Evolutionary conservation across 176 grass and related monocot genomes (phyloP).

Genomic region (Sorghum bicolor): Sorghum_bicolor_NCBIv3 NC_012870.2:75399001-75399500

Average conservation of each 20-base stretch:
- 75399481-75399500: constrained; percentile 94
- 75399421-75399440: constrained; percentile 92
- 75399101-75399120: neutral
- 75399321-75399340: constrained; percentile 89
- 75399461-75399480: constrained; percentile 87
- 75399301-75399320: constrained; percentile 92
- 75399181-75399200: constrained; percentile 95
- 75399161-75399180: constrained; percentile 93
- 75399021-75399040: constrained; percentile 96
- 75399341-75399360: constrained; percentile 95
- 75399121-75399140: constrained; percentile 58
- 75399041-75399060: constrained; percentile 97
- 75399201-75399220: constrained; percentile 95
- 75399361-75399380: constrained; percentile 90
- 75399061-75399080: constrained; percentile 95
- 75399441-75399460: constrained; percentile 90
- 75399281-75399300: constrained; percentile 97
- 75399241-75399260: constrained; percentile 95
- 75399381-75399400: constrained; percentile 83
- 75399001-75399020: constrained; percentile 92
- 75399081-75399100: constrained; percentile 20
- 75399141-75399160: constrained; percentile 82
- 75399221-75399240: constrained; percentile 90
- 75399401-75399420: constrained; percentile 71
- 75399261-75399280: constrained; percentile 89